A percentile compares a stretch with the other conserved stretches of the same genome.
phyloP scores from a whole-genome alignment of 202 grass and related monocot species.

The Musa balbisiana region DNA sequence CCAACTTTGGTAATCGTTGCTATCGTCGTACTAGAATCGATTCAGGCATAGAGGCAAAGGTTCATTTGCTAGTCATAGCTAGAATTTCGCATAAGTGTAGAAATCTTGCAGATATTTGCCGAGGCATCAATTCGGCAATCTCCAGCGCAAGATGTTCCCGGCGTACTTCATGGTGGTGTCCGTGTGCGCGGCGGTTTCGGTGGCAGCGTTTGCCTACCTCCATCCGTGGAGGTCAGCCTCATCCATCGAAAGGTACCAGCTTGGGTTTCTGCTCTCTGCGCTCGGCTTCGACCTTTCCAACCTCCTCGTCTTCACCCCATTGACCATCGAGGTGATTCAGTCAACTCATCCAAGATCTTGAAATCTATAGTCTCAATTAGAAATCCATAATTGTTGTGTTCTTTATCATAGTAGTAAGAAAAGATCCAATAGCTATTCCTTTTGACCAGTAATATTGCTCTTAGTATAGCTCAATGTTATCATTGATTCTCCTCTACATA shows the following conservation, averaged over 20 bases:
- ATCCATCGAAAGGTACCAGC: constrained; percentile 52
- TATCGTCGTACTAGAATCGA: not conserved
- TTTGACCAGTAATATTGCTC: not conserved
- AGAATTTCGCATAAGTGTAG: not conserved
- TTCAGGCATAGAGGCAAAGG: not conserved
- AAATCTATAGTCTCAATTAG: not conserved
- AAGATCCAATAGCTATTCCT: too few relatives aligned
- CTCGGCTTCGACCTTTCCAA: constrained; percentile 77
- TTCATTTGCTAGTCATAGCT: not conserved
- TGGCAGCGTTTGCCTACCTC: constrained; percentile 66
- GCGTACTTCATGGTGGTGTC: constrained; percentile 67
- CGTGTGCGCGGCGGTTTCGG: constrained; percentile 45
- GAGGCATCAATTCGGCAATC: constrained; percentile 64
- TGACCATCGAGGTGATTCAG: constrained; percentile 59
- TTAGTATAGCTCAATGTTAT: not conserved
- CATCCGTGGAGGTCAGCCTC: constrained; percentile 69
- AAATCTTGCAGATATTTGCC: constrained; percentile 45
- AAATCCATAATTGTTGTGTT: not conserved
- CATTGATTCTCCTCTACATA: not conserved
- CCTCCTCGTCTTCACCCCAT: constrained; percentile 73
- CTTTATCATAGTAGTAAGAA: not conserved
- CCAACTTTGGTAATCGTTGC: not conserved
- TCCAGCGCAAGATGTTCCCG: constrained; percentile 77
- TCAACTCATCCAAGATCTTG: not conserved
- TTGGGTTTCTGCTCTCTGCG: constrained; percentile 49